Percentiles rank a stretch among this genome's conserved stretches.
Conservation (phyloP, 2,329 filamentous ascomycete species). For the Aspergillus piperis region DNA sequence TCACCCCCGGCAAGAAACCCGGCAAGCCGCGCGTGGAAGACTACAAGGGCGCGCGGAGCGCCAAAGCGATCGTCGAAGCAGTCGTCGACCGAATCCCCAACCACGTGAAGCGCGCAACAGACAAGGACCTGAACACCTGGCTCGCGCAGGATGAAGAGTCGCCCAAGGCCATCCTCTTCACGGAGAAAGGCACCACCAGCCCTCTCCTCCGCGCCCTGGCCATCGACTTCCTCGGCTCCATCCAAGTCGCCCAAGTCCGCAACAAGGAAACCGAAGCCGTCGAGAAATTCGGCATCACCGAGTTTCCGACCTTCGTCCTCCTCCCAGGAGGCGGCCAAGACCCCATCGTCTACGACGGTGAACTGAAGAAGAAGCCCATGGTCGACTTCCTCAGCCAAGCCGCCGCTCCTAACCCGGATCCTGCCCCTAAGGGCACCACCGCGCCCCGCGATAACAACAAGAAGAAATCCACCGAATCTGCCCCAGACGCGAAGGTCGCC, state of each 20-base stretch:
- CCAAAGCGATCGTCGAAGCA: constrained; percentile 84
- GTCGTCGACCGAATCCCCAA: constrained; percentile 89
- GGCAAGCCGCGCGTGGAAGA: constrained; percentile 83
- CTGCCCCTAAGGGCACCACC: constrained; percentile 51
- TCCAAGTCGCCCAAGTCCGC: constrained; percentile 79
- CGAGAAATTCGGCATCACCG: constrained; percentile 71
- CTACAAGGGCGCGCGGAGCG: constrained; percentile 79
- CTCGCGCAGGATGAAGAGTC: constrained; percentile 65
- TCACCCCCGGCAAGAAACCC: constrained; percentile 78
- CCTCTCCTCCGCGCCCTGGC: constrained; percentile 80
- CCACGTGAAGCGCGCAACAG: constrained; percentile 77
- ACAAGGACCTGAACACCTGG: constrained; percentile 77
- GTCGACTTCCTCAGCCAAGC: constrained; percentile 79
- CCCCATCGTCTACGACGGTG: constrained; percentile 73
- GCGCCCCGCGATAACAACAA: constrained; percentile 49
- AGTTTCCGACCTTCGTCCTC: constrained; percentile 79
- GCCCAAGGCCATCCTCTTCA: constrained; percentile 88
- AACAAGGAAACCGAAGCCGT: constrained; percentile 74
- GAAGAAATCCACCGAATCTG: constrained; percentile 55
- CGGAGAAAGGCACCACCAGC: constrained; percentile 86
- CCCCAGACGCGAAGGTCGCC: constrained; percentile 50
- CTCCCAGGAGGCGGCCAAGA: constrained; percentile 71
- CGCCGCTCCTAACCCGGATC: constrained; percentile 76
- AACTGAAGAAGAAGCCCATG: constrained; percentile 81
- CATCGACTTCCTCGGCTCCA: constrained; percentile 82